Base-by-base conservation (phyloP, 768 basidiomycete genomes). In the Pleurotus djamor region DNA sequence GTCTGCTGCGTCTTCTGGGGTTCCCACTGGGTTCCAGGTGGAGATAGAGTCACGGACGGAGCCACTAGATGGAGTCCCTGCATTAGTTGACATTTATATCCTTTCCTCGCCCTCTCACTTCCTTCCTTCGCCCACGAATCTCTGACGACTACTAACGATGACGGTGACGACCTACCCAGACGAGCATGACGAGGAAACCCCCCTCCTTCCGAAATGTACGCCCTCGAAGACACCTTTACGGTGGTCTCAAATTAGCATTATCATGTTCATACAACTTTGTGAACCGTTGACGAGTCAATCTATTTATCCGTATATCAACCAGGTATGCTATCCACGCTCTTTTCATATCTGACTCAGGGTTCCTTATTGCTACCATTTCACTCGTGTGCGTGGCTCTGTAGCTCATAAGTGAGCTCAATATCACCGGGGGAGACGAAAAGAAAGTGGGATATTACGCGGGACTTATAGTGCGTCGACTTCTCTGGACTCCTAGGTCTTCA, bases 391-490 rank as follows among this genome's bases (percentile, higher is more conserved):
- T 41, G 38, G 21, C 41, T 16, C 7, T 47, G 7, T 54, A 88
- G 86, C 77, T 88, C 21, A 78, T 89, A 33, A 74, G 80, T 33
- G 86, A 85, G 62, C 74, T 87, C 28, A 83, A 79, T 36, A 75
- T 89, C 37, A 87, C 84, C 3, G 82, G 82, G 17, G 87, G 86
- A 17, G 84, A 89, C 60, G 79, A 83, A 45, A 74, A 77, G 54
- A 85, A 84, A 70, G 83, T 87, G 3, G 87, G 87, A 32, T 88
- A 88, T 64, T 89, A 88, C 65, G 86, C 84, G 21, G 87, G 85
- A 28, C 64, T 88, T 48, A 83, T 87, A 58, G 72, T 86, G 28
- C 60, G 60, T 49, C 13, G n/a, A 45, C 35, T 34, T 41, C 28
- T 33, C 12, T 8, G 47, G 37, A 41, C 16, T 44, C 56, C 10